Base-by-base conservation (phyloP, 2,329 filamentous ascomycete species). In the Periconia digitata region DNA sequence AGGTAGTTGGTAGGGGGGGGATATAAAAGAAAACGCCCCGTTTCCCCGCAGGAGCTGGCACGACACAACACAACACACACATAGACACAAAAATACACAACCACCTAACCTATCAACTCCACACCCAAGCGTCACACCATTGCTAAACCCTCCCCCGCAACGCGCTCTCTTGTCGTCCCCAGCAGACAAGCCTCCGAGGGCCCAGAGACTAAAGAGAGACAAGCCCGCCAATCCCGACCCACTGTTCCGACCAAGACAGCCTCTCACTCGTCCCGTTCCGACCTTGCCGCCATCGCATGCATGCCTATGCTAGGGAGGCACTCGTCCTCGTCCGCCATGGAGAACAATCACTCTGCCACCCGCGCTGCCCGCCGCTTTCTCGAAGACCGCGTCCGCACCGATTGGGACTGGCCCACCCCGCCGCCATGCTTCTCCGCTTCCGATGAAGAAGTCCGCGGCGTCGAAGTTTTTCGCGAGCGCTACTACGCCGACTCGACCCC, bases 371-470 rank as follows among this genome's bases (percentile, higher is more conserved):
- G 70, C 36, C 67, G 71, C 39, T 66, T 71, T 53, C 68, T 78
- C 49, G 63, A 67, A 37, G 71, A 74, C 34, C 69, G 65, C 46
- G 63, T 77, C 17, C 71, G 73, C 54, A 69, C 67, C 54, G 75
- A 78, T 62, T 79, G 76, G 76, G 55, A 68, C 32, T 78, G 72
- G 49, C 74, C 74, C 10, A 46, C 64, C 18, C 23, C 54, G 16
- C 66, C 63, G 17, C 59, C 56, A 2, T 57, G 64, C 24, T 64
- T 58, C 56, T 68, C 67, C 8, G 66, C 71, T 22, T 59, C 67
- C 47, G 59, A 68, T 55, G 57, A 70, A 40, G 63, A 69, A 39
- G 63, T 71, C 15, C 63, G 58, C 44, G 57, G 58, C 38, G 64
- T 63, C 2, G 46, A 47, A 3, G 67, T 67, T 37, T 76, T 75